Base-by-base conservation (phyloP, 495 filamentous ascomycete genomes). In the Penicillium parvum region DNA sequence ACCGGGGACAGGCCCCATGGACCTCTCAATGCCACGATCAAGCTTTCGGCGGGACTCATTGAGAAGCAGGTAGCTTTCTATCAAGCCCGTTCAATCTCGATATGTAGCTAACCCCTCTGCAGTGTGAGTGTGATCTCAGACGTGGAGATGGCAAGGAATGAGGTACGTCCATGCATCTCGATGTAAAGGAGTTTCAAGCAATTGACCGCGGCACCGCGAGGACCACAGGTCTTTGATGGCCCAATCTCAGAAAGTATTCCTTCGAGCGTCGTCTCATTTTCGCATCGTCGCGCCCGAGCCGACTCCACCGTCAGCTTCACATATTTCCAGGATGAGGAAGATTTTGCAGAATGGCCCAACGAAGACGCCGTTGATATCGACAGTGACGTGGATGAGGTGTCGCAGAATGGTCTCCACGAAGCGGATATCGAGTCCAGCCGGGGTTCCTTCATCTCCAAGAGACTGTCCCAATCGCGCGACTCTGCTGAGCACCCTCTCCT, bases 71-170 rank as follows among this genome's bases (percentile, higher is more conserved):
- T 83, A 36, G 17, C 43, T 14, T 19, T 50, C 40, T 32, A 3
- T 29, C 32, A 20, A 21, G 6, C 26, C 20, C 3, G 10, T 35
- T 0, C 7, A 23, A 7, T 26, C n/a, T 39, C 44, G 40, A 23
- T 25, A 22, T 17, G 7, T 40, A 25, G 35, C 62, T 69, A 32
- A 69, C 35, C 4, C 17, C 32, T 17, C 19, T 21, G 0, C 53
- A 79, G 76, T 61, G 71, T 83, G 28, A 94, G 87, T 64, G 81
- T 96, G 52, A 79, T 95, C 27, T 87, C 86, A 23, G 90, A 96
- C 61, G 91, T 99, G n/a, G 92, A 95, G 60, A 99, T 99, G 92
- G 94, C 92, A 18, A 88, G 90, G 32, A 86, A 96, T 60, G 91
- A 96, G 76, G 88, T 90, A 50, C 35, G 72, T 49, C 25, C 16